These are phyloP conservation scores for Moricandia moricandioides DNA, from an alignment of 345 rosid species.

Conservation along the genomic window DNA sequence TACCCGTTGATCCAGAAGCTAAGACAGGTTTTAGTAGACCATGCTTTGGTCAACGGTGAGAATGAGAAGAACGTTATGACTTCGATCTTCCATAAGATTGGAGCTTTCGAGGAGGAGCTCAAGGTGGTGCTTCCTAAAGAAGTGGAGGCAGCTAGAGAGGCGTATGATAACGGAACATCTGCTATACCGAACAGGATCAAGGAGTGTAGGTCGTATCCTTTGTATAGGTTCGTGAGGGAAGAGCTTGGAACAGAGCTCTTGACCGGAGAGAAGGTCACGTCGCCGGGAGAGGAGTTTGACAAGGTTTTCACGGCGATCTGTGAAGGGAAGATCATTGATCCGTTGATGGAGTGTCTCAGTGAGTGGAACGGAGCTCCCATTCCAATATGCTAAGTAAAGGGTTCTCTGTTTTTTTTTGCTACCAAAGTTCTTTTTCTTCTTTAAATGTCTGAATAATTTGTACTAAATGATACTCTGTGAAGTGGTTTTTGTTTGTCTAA, in stretches of 20 bases:
- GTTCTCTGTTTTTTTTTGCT: conserved; percentile 1
- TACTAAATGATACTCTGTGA: conserved; percentile 22
- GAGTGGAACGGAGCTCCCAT: conserved; percentile 84
- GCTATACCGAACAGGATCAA: conserved; percentile 56
- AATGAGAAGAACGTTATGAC: conserved; percentile 48
- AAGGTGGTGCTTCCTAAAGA: conserved; percentile 52
- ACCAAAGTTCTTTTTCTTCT: not conserved
- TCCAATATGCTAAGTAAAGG: conserved; percentile 42
- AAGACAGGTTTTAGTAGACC: conserved; percentile 62
- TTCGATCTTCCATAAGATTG: conserved; percentile 67
- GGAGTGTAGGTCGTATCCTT: conserved; percentile 73
- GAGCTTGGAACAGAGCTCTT: conserved; percentile 52
- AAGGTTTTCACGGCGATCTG: conserved; percentile 63
- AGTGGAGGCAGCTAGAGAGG: conserved; percentile 52
- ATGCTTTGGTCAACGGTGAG: conserved; percentile 56
- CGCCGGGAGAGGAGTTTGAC: conserved; percentile 77
- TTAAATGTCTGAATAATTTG: conserved; percentile 23
- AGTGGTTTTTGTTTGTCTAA: conserved; percentile 18
- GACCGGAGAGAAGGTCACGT: conserved; percentile 59
- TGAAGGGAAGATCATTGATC: conserved; percentile 61
- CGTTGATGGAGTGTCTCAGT: conserved; percentile 60
- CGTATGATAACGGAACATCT: conserved; percentile 50
- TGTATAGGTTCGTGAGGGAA: conserved; percentile 64
- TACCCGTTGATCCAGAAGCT: conserved; percentile 65
- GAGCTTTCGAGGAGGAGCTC: conserved; percentile 58